A percentile compares a stretch with the other conserved stretches of the same genome.
phyloP scores from a whole-genome alignment of 2,329 filamentous ascomycete species.

The Claviceps maximensis region DNA sequence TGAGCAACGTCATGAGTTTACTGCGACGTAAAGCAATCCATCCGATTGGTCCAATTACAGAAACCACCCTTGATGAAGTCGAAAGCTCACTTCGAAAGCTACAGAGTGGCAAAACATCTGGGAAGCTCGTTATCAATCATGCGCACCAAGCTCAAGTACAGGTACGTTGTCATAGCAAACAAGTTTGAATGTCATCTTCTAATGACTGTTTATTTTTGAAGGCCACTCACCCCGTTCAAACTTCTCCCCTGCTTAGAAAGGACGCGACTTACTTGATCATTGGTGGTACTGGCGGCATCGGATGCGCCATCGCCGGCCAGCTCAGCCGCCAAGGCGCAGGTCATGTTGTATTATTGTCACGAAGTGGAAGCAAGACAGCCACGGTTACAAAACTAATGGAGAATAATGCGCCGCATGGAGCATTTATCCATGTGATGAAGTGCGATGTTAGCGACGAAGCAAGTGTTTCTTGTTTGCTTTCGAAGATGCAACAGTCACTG shows the following conservation, averaged over 20 bases:
- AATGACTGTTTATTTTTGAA: neutral
- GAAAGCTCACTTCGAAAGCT: constrained; percentile 24
- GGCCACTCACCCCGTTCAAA: constrained; percentile 11
- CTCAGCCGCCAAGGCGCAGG: constrained; percentile 35
- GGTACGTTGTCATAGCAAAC: constrained; percentile 6
- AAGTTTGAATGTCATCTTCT: neutral
- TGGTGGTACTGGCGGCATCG: constrained; percentile 37
- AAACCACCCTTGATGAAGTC: constrained; percentile 24
- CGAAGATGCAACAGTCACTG: constrained; percentile 12
- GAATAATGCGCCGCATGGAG: constrained; percentile 23
- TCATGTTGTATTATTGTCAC: constrained; percentile 35
- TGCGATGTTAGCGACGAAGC: constrained; percentile 35
- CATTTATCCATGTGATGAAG: constrained; percentile 28
- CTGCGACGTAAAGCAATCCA: constrained; percentile 21
- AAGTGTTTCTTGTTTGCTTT: constrained; percentile 15
- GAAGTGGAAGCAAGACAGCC: constrained; percentile 27
- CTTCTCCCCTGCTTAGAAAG: constrained; percentile 15
- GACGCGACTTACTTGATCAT: constrained; percentile 37
- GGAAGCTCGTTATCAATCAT: constrained; percentile 32
- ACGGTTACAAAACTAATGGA: constrained; percentile 28
- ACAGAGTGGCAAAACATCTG: constrained; percentile 22
- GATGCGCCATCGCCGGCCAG: constrained; percentile 33
- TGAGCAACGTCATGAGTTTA: constrained; percentile 24
- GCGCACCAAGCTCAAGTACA: constrained; percentile 28
- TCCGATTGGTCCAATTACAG: constrained; percentile 22